These are phyloP conservation scores for Phyllosticta citribraziliensis DNA, from an alignment of 2,329 filamentous ascomycete species.

Conservation along the genomic window DNA sequence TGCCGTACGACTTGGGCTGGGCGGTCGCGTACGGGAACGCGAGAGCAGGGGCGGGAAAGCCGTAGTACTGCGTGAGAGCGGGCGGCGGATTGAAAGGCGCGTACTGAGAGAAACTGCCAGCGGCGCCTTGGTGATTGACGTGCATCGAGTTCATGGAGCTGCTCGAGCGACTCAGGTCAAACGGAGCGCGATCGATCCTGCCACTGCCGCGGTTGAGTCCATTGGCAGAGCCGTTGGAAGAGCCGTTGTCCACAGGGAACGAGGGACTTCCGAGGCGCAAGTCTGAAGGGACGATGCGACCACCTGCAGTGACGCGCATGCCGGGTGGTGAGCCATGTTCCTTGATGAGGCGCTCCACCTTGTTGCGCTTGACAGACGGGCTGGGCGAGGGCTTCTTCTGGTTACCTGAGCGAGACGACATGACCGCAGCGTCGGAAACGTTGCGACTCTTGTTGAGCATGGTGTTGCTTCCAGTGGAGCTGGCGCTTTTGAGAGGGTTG, in stretches of 20 bases:
- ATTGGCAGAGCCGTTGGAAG: not conserved
- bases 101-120: not conserved
- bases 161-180: constrained; percentile 5
- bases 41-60: not conserved
- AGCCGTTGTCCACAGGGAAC: constrained; percentile 19
- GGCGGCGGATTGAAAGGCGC: not conserved
- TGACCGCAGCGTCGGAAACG: not conserved
- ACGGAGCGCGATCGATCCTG: not conserved
- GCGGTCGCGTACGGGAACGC: not conserved
- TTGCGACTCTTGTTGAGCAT: not conserved
- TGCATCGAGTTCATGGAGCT: constrained; percentile 7
- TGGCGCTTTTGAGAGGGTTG: not conserved
- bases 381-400: constrained; percentile 37
- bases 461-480: not conserved
- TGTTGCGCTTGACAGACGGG: constrained; percentile 40
- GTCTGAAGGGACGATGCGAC: constrained; percentile 42
- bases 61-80: not conserved
- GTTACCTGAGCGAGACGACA: constrained; percentile 1
- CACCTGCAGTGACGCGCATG: constrained; percentile 42
- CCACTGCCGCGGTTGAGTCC: not conserved
- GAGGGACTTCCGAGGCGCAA: constrained; percentile 23
- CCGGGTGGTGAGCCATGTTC: constrained; percentile 43
- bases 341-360: constrained; percentile 40
- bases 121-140: not conserved
- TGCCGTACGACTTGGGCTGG: not conserved